Percentiles rank a stretch among this genome's conserved stretches.
Conservation (phyloP, 2,329 filamentous ascomycete genomes). For the Fusarium buharicum region DNA sequence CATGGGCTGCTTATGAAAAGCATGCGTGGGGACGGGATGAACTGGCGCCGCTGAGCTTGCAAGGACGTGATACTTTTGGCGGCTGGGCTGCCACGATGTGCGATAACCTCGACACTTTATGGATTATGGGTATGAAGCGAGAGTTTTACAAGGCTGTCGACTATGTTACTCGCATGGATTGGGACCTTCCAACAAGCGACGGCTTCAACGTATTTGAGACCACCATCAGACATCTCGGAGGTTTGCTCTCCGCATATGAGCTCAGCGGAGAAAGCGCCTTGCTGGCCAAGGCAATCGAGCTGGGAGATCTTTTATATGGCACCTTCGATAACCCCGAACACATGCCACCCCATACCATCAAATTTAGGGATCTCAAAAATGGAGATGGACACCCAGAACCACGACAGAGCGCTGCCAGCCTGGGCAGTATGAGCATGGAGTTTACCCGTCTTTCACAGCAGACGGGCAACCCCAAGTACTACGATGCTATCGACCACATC, state of each 20-base stretch:
- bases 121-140: constrained; percentile 72
- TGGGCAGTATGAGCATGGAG: constrained; percentile 69
- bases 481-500: constrained; percentile 69
- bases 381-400: constrained; percentile 50
- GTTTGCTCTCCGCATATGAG: constrained; percentile 73
- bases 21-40: constrained; percentile 71
- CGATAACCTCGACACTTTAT: constrained; percentile 71
- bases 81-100: constrained; percentile 73
- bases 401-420: constrained; percentile 46
- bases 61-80: constrained; percentile 63
- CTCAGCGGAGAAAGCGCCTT: constrained; percentile 66
- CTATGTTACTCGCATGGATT: constrained; percentile 58
- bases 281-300: constrained; percentile 68
- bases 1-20: constrained; percentile 68
- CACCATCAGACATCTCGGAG: constrained; percentile 74
- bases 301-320: constrained; percentile 70
- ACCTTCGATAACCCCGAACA: constrained; percentile 74
- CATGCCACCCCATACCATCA: constrained; percentile 64
- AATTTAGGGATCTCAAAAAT: constrained; percentile 54
- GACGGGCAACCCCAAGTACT: constrained; percentile 68
- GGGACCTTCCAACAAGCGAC: constrained; percentile 57
- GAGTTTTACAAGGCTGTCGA: constrained; percentile 71
- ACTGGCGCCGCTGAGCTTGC: constrained; percentile 63
- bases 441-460: constrained; percentile 71
- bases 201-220: constrained; percentile 74